Evolutionary conservation across 2,329 filamentous ascomycete species (phyloP), one percentile per base, ranked within the genome.

Genomic region (Chaetomiaceae sp.): DNA sequence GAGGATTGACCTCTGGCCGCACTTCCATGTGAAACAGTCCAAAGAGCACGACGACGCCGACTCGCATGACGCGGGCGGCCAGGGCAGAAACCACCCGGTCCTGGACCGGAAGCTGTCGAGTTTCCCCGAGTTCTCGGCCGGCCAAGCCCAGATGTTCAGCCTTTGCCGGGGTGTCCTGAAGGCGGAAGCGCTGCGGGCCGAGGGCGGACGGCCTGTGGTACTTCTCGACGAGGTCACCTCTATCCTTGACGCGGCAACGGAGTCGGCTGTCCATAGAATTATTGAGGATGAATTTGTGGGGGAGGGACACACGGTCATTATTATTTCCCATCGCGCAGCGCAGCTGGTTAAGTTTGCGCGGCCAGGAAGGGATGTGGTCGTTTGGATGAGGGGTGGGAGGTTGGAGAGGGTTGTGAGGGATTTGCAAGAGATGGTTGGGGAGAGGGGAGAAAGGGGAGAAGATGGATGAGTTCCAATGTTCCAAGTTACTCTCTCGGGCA

Each of bases 141-240:
- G 75, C 2, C 71, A 79, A 57, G 59, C 67, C 21, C 76, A 79
- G 58, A 64, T 78, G 1, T 69, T 78, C 38, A 67, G 66, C 14
- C 60, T 78, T 6, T 70, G 68, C 0, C 66, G 75, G 10, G 70
- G 73, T 0, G 57, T 76, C 2, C 58, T 75, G 48, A 52, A 56
- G 18, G 51, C 43, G 2, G n/a, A 43, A 43, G 58, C 63, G 11
- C 61, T 62, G 33, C 61, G 65, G 3, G 62, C 64, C 5, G 5
- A 48, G 11, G 52, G 47, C 8, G 37, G 34, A 10, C 10, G 34
- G 18, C 61, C 61, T 9, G 62, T 75, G 9, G 58, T 75, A 1
- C 61, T 74, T 5, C 54, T 72, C 2, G 70, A 72, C 43, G 70
- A 72, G 53, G 65, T 64, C 6, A 71, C 69, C 4, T 56, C 62